phyloP scores from a whole-genome alignment of 495 filamentous ascomycete genomes.

The Daldinia bambusicola region DNA sequence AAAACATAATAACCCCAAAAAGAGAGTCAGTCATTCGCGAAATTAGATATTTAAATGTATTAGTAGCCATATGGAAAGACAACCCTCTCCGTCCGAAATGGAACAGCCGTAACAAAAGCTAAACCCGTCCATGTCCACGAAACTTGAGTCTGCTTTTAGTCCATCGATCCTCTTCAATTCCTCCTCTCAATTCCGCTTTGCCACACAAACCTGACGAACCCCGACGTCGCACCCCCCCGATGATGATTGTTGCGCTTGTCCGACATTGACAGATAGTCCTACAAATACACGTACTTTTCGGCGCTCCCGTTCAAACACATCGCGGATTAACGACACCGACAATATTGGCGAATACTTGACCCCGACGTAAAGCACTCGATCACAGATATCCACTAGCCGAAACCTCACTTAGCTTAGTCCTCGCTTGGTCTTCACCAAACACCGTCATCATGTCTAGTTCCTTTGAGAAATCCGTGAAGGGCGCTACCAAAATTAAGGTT shows the following conservation, averaged over 20 bases:
- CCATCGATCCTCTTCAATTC: constrained; percentile 30
- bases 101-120: constrained; percentile 34
- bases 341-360: constrained; percentile 21
- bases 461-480: constrained; percentile 93
- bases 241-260: constrained; percentile 46
- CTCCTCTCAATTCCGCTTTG: constrained; percentile 26
- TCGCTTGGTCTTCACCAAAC: constrained; percentile 6
- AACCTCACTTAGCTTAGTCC: constrained; percentile 4
- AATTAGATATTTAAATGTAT: constrained; percentile 32
- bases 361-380: constrained; percentile 6
- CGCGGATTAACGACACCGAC: constrained; percentile 24
- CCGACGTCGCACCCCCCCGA: constrained; percentile 41
- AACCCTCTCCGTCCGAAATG: constrained; percentile 32
- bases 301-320: constrained; percentile 4
- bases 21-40: constrained; percentile 18
- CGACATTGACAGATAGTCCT: constrained; percentile 38
- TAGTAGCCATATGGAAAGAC: constrained; percentile 23
- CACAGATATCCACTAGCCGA: constrained; percentile 15
- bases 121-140: constrained; percentile 8
- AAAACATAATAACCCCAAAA: constrained; percentile 10
- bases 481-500: constrained; percentile 94
- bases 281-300: constrained; percentile 15
- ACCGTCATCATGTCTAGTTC: constrained; percentile 73
- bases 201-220: constrained; percentile 30
- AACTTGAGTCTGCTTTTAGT: constrained; percentile 18